Evolutionary conservation across 2,329 filamentous ascomycete species (phyloP).

Genomic region (Stemphylium beticola): DNA sequence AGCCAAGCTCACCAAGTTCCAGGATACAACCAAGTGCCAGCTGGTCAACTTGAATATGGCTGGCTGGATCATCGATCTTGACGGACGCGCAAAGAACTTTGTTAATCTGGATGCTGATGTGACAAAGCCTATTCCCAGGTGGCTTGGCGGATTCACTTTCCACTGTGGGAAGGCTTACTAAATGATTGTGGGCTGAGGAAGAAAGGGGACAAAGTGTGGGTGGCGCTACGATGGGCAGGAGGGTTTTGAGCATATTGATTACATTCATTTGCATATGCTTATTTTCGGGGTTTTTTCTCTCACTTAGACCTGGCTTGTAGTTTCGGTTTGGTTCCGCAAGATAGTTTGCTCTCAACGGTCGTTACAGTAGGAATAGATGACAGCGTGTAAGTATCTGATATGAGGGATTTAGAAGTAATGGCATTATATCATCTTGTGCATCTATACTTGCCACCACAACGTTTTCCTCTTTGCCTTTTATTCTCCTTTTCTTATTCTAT

Average conservation of each 20-base stretch:
- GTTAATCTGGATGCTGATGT: constrained; percentile 17
- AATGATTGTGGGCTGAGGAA: not conserved
- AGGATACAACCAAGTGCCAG: constrained; percentile 18
- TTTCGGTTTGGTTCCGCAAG: no score
- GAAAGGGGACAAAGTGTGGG: not conserved
- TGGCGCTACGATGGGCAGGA: not conserved
- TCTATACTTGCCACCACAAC: no score
- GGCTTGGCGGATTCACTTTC: constrained; percentile 21
- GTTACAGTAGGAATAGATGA: no score
- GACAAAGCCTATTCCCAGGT: constrained; percentile 15
- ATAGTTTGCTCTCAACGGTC: no score
- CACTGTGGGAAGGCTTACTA: constrained; percentile 14
- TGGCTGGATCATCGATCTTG: constrained; percentile 12
- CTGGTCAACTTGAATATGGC: constrained; percentile 7
- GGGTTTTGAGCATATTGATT: not conserved
- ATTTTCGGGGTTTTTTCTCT: no score
- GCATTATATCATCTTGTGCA: no score
- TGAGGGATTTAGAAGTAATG: no score
- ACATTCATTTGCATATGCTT: not conserved
- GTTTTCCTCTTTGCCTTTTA: no score
- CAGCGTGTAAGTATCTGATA: no score
- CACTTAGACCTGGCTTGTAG: no score
- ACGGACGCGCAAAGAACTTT: constrained; percentile 23
- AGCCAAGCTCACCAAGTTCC: constrained; percentile 16
- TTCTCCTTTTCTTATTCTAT: not conserved